phyloP scores from a whole-genome alignment of 441 rosid species.

The Erodium moschatum region DNA sequence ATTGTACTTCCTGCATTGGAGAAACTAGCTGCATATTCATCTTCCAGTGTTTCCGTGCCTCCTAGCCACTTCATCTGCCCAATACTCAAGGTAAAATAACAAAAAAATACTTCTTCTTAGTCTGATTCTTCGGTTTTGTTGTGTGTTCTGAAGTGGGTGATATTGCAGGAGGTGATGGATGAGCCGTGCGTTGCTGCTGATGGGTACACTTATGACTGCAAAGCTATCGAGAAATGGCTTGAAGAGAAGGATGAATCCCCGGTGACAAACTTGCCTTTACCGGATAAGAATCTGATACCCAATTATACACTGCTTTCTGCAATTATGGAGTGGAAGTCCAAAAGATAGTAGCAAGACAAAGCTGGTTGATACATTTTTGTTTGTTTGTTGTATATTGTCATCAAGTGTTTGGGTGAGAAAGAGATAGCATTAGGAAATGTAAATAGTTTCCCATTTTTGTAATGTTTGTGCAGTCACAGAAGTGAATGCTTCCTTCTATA shows the following conservation, averaged over 20 bases:
- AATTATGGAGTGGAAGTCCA: slow-evolving; percentile 65
- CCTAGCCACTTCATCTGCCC: slow-evolving; percentile 79
- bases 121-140: background rate
- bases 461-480: background rate
- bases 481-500: background rate
- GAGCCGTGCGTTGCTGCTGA: slow-evolving; percentile 86
- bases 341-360: slow-evolving; percentile 19
- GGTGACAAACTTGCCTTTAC: slow-evolving; percentile 50
- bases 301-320: slow-evolving; percentile 68
- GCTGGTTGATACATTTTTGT: background rate
- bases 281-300: slow-evolving; percentile 53
- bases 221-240: slow-evolving; percentile 65
- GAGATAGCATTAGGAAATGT: background rate
- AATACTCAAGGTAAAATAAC: slow-evolving; percentile 47
- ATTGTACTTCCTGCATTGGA: slow-evolving; percentile 65
- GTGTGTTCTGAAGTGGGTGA: background rate
- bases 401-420: too few relatives aligned
- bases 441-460: background rate
- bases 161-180: slow-evolving; percentile 64
- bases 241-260: slow-evolving; percentile 56
- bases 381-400: background rate
- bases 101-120: too few relatives aligned
- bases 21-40: slow-evolving; percentile 39
- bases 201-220: slow-evolving; percentile 76
- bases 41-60: slow-evolving; percentile 27